A percentile compares a stretch with the other conserved stretches of the same genome.
Evolutionary conservation across 1,139 yeast genomes (phyloP).

Genomic region (Sugiyamaella xylanicola): DNA sequence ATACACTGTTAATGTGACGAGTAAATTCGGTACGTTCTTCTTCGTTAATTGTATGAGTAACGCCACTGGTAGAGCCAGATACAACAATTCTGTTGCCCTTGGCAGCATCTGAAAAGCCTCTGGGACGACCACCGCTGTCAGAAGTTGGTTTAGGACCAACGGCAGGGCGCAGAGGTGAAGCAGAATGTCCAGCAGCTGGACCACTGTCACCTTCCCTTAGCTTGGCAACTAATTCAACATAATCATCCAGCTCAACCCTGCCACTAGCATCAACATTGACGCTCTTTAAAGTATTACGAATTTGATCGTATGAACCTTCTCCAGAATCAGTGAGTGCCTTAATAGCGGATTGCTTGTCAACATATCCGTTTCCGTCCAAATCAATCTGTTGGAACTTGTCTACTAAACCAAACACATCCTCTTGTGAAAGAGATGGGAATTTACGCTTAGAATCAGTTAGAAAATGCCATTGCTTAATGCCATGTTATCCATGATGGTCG

Average conservation of each 20-base stretch:
- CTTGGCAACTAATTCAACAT: conserved; percentile 66
- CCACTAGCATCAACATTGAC: conserved; percentile 97
- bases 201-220: conserved; percentile 37
- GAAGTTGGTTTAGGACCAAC: conserved; percentile 43
- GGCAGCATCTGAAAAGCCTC: conserved; percentile 32
- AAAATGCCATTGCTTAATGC: conserved; percentile 2
- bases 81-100: conserved; percentile 68
- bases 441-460: conserved; percentile 52
- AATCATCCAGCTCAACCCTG: conserved; percentile 94
- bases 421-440: conserved; percentile 82
- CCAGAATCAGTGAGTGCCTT: conserved; percentile 81
- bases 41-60: conserved; percentile 96
- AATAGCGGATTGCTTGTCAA: conserved; percentile 86
- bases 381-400: conserved; percentile 80
- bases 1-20: conserved; percentile 88
- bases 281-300: conserved; percentile 86
- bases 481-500: no score
- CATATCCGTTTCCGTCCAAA: conserved; percentile 92
- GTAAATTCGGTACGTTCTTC: conserved; percentile 97
- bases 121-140: conserved; percentile 30
- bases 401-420: conserved; percentile 79
- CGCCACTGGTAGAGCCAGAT: conserved; percentile 81
- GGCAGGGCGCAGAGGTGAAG: conserved; percentile 19
- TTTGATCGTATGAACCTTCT: conserved; percentile 81
- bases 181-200: conserved; percentile 22